phyloP scores from a whole-genome alignment of 1,139 yeast genomes.

The Scheffersomyces cryptocercus region DNA sequence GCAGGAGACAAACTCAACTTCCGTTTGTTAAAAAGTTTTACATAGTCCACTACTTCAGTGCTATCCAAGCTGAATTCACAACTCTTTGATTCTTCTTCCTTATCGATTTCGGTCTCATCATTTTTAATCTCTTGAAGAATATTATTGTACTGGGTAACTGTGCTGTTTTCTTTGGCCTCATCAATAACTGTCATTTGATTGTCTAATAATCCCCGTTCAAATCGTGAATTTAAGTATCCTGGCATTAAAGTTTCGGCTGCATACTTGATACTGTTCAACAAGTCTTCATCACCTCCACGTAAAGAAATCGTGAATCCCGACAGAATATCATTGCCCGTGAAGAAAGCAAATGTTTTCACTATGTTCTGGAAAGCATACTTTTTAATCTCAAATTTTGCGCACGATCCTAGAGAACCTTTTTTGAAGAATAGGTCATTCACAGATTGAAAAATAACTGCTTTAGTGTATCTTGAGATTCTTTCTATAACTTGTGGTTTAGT shows the following conservation, averaged over 20 bases:
- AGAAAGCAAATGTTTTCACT: slow-evolving; percentile 71
- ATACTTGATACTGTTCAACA: slow-evolving; percentile 67
- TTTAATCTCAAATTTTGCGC: slow-evolving; percentile 70
- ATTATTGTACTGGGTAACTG: slow-evolving; percentile 6
- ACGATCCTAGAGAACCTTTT: slow-evolving; percentile 65
- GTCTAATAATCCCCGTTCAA: slow-evolving; percentile 79
- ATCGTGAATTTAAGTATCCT: slow-evolving; percentile 70
- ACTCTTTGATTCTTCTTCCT: slow-evolving; percentile 11
- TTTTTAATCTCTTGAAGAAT: slow-evolving; percentile 10
- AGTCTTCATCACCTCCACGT: slow-evolving; percentile 70
- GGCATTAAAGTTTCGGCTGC: slow-evolving; percentile 80
- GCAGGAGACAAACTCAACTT: slow-evolving; percentile 75
- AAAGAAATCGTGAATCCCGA: slow-evolving; percentile 82
- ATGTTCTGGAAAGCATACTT: slow-evolving; percentile 56
- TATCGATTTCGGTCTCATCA: slow-evolving; percentile 6
- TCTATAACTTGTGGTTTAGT: slow-evolving; percentile 83
- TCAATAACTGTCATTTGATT: slow-evolving; percentile 46
- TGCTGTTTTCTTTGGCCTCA: slow-evolving; percentile 6
- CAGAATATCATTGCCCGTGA: slow-evolving; percentile 73
- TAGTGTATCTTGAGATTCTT: slow-evolving; percentile 76
- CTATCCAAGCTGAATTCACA: slow-evolving; percentile 25
- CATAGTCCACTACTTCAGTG: slow-evolving; percentile 45
- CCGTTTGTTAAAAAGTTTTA: slow-evolving; percentile 51
- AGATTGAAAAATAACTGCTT: slow-evolving; percentile 69
- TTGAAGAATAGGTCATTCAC: slow-evolving; percentile 51